A percentile compares a stretch with the other conserved stretches of the same genome.
Evolutionary conservation across 2,329 filamentous ascomycete genomes (phyloP).

Genomic region (Colletotrichum scovillei): DNA sequence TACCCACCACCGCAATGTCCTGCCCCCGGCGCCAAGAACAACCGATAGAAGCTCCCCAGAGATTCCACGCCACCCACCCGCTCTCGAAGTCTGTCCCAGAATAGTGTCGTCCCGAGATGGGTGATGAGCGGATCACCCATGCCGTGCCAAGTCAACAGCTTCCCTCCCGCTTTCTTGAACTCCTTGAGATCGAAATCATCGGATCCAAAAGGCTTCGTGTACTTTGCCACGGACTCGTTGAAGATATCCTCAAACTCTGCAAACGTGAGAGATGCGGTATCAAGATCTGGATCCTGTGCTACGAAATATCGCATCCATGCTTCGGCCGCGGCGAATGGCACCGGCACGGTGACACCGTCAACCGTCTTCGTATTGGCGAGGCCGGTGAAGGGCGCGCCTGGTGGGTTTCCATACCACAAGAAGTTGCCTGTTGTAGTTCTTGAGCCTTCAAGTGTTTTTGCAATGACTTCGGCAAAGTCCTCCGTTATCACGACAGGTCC

Average conservation of each 20-base stretch:
- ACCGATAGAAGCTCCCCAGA: constrained; percentile 55
- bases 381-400: constrained; percentile 11
- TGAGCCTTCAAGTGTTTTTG: constrained; percentile 5
- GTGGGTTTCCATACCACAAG: constrained; percentile 17
- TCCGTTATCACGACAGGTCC: neutral
- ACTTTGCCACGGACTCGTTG: neutral
- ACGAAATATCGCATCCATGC: neutral
- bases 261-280: constrained; percentile 13
- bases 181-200: constrained; percentile 42
- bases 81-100: constrained; percentile 32
- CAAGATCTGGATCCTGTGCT: constrained; percentile 4
- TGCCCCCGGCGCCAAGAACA: constrained; percentile 63
- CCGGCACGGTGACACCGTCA: neutral
- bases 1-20: constrained; percentile 53
- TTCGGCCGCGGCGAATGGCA: neutral
- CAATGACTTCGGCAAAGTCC: neutral
- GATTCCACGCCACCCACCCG: constrained; percentile 1
- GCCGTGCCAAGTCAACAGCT: constrained; percentile 56
- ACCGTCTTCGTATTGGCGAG: constrained; percentile 12
- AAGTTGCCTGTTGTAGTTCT: neutral
- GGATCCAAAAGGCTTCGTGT: constrained; percentile 37
- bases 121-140: constrained; percentile 49
- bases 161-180: constrained; percentile 49
- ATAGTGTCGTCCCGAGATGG: constrained; percentile 45
- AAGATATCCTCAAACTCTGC: constrained; percentile 17